phyloP scores from a whole-genome alignment of 176 grass and related monocot genomes.

The Cymbopogon citratus region DNA sequence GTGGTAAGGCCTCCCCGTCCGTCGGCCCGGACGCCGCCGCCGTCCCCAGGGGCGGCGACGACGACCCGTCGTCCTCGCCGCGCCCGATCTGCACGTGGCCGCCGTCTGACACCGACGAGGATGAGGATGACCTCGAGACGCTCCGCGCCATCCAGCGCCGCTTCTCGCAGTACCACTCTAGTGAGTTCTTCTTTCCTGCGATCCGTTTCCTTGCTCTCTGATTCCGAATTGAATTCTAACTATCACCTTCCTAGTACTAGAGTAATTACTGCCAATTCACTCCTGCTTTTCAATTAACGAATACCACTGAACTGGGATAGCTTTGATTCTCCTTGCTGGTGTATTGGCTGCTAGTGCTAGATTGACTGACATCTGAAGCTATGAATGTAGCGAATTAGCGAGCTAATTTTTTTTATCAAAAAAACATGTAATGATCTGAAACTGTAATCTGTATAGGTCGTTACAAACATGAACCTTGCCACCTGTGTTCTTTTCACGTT shows the following conservation, averaged over 20 bases:
- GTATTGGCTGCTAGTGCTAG: not conserved
- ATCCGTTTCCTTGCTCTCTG: not conserved
- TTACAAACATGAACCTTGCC: not conserved
- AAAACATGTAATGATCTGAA: not conserved
- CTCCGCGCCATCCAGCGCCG: constrained; percentile 71
- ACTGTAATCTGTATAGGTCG: not conserved
- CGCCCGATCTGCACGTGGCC: constrained; percentile 36
- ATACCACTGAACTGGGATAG: not conserved
- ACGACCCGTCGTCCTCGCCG: not conserved
- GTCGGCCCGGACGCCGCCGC: not conserved
- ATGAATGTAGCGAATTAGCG: not conserved
- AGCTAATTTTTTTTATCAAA: not conserved
- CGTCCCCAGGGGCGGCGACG: not conserved
- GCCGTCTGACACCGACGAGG: constrained; percentile 48
- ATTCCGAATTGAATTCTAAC: not conserved
- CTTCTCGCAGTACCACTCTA: constrained; percentile 66
- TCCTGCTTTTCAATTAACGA: not conserved
- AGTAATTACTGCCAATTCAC: not conserved
- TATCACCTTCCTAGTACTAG: not conserved
- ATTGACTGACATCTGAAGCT: not conserved
- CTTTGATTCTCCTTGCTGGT: not conserved
- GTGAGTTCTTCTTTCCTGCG: constrained; percentile 20
- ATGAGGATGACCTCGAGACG: constrained; percentile 75
- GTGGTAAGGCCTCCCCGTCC: constrained; percentile 24
- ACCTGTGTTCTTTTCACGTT: not conserved